Percentiles rank a stretch among this genome's conserved stretches.
Conservation (phyloP, 108 stramenopile species). For the Seminavis robusta region DNA sequence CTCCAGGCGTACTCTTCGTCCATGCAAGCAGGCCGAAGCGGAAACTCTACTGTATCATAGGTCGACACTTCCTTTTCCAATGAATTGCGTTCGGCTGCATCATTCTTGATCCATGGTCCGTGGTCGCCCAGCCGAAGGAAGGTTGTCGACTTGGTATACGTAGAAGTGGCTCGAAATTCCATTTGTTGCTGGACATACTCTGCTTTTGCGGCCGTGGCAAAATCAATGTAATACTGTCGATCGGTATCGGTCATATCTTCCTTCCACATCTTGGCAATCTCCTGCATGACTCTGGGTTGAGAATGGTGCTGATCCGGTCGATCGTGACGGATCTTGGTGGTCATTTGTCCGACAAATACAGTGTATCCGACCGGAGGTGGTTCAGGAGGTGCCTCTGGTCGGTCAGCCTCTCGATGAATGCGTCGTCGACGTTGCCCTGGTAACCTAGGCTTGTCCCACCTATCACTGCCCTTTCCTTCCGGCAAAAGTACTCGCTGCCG, state of each 20-base stretch:
- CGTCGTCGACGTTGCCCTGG: slow-evolving; percentile 75
- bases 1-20: slow-evolving; percentile 52
- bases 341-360: slow-evolving; percentile 73
- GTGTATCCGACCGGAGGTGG: slow-evolving; percentile 70
- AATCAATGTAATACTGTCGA: slow-evolving; percentile 57
- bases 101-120: slow-evolving; percentile 64
- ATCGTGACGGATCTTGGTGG: slow-evolving; percentile 79
- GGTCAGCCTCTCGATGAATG: slow-evolving; percentile 63
- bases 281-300: slow-evolving; percentile 62
- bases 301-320: slow-evolving; percentile 68
- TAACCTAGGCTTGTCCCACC: slow-evolving; percentile 76
- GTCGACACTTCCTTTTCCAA: slow-evolving; percentile 73
- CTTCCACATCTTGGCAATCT: slow-evolving; percentile 72
- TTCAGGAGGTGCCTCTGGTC: slow-evolving; percentile 60
- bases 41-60: slow-evolving; percentile 63
- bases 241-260: slow-evolving; percentile 42
- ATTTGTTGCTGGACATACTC: slow-evolving; percentile 53
- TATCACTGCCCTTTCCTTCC: slow-evolving; percentile 53
- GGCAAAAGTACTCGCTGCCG: slow-evolving; percentile 43
- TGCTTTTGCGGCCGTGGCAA: slow-evolving; percentile 53
- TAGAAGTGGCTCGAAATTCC: slow-evolving; percentile 80
- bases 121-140: slow-evolving; percentile 40
- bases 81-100: slow-evolving; percentile 40
- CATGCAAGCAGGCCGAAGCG: slow-evolving; percentile 56
- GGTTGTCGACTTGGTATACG: slow-evolving; percentile 29